Base-by-base conservation (phyloP, 1,284 basidiomycete species). In the Irpex sp. region DNA sequence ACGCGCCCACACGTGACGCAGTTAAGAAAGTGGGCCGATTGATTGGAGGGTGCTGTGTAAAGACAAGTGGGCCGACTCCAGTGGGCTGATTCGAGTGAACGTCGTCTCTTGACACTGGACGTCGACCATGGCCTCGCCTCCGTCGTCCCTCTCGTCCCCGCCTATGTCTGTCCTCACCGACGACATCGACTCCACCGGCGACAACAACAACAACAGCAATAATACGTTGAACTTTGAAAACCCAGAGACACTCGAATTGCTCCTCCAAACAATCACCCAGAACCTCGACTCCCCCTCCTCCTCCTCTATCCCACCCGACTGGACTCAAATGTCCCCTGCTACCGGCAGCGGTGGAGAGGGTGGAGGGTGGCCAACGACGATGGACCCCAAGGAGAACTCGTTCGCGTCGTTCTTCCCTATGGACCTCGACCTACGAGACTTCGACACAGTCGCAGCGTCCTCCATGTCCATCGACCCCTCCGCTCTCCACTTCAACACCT, bases 381-480 rank as follows among this genome's bases (percentile, higher is more conserved):
- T 33, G 31, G 31, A 33, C 31, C 31, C 31, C 31, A 33, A 33
- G 31, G 31, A 33, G 31, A 33, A 33, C 31, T 33, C 31, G 31
- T 33, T 33, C 31, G 31, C 31, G 31, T 33, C 31, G 31, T 33
- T 33, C 31, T 65, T 77, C 58, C 74, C 74, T 54, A 75, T 77
- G 67, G 82, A 85, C 72, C 80, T 89, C 72, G 85, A 88, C 31
- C 31, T 33, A 33, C 31, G 31, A 6, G 31, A 33, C 68, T 83
- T 87, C 62, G 74, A 78, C 67, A 33, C 31, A 33, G 31, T 33
- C 31, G 6, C 31, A 33, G 31, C 31, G 31, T 70, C 65, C n/a
- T 72, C 72, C 60, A 80, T 85, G 68, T 79, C 82, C 1, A 80
- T 90, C 62, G 86, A 91, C 65, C 88, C 89, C 11, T 84, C 77